Conservation (phyloP, 306 rosid species). For the Sesbania bispinosa region DNA sequence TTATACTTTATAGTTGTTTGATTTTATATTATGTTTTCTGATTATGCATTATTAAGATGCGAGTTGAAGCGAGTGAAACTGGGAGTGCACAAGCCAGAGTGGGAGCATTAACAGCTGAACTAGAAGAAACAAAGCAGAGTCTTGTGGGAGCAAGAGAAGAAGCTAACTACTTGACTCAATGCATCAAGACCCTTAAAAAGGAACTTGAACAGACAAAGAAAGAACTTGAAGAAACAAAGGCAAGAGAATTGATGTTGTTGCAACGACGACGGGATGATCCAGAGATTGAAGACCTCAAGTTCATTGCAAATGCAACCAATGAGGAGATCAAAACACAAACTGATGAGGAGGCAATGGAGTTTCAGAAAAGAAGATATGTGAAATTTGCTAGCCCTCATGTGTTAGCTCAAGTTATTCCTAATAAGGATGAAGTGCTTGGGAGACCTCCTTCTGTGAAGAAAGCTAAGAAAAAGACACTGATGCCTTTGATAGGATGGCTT, state of each 20-base stretch:
- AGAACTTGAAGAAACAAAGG: conserved; percentile 58
- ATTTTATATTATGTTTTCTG: no score
- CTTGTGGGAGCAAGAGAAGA: conserved; percentile 73
- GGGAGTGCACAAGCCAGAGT: conserved; percentile 35
- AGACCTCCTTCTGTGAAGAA: conserved; percentile 47
- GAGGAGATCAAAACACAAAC: conserved; percentile 27
- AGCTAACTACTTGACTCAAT: conserved; percentile 37
- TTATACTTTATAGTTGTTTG: no score
- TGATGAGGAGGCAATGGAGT: conserved; percentile 30
- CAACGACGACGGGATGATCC: conserved; percentile 38
- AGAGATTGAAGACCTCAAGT: conserved; percentile 60
- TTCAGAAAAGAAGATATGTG: conserved; percentile 58
- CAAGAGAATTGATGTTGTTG: conserved; percentile 32
- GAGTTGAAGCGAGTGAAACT: conserved; percentile 35
- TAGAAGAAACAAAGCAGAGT: conserved; percentile 56
- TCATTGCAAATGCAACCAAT: conserved; percentile 44
- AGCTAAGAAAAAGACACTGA: conserved; percentile 47
- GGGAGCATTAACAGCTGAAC: conserved; percentile 48
- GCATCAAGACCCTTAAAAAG: conserved; percentile 53
- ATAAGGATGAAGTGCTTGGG: conserved; percentile 29
- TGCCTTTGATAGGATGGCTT: conserved; percentile 69
- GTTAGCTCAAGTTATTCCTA: conserved; percentile 44
- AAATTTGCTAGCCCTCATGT: conserved; percentile 81
- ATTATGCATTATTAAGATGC: conserved; percentile 38
- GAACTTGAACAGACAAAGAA: conserved; percentile 65